phyloP scores from a whole-genome alignment of 1,284 basidiomycete species.

The Butyriboletus appendiculatus region DNA sequence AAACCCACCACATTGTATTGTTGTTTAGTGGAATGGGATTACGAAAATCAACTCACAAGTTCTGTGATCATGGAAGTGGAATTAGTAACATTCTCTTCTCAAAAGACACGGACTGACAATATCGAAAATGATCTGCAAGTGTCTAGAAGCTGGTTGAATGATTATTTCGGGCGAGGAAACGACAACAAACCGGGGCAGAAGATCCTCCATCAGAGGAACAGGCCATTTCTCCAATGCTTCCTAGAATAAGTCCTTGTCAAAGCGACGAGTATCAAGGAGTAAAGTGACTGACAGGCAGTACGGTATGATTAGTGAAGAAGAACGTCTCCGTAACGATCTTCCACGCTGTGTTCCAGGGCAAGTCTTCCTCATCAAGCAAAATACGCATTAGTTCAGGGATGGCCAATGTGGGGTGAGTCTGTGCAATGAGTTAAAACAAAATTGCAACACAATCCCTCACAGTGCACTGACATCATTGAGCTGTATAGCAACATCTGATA shows the following conservation, averaged over 20 bases:
- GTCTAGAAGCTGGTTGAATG: conserved; percentile 38
- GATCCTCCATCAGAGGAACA: conserved; percentile 76
- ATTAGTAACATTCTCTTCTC: conserved; percentile 8
- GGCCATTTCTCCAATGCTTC: conserved; percentile 89
- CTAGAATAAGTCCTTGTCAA: conserved; percentile 34
- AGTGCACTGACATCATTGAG: conserved; percentile 70
- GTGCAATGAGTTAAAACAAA: neutral
- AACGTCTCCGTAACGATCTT: conserved; percentile 84
- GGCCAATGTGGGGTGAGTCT: conserved; percentile 93
- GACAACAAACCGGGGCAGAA: conserved; percentile 64
- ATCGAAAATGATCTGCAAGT: conserved; percentile 90
- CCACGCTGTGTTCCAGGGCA: conserved; percentile 86
- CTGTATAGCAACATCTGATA: conserved; percentile 80
- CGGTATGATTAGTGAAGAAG: conserved; percentile 93
- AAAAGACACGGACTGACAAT: conserved; percentile 54
- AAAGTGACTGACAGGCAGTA: conserved; percentile 58
- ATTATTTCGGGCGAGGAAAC: neutral
- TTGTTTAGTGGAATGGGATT: neutral
- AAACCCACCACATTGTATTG: neutral
- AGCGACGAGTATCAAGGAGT: neutral
- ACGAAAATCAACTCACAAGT: conserved; percentile 41
- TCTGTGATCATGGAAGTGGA: conserved; percentile 34
- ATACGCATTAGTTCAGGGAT: conserved; percentile 95
- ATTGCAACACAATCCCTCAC: neutral
- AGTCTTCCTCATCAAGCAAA: conserved; percentile 84